Base-by-base conservation (phyloP, 306 rosid genomes). In the Pterocarpus macrocarpus region DNA sequence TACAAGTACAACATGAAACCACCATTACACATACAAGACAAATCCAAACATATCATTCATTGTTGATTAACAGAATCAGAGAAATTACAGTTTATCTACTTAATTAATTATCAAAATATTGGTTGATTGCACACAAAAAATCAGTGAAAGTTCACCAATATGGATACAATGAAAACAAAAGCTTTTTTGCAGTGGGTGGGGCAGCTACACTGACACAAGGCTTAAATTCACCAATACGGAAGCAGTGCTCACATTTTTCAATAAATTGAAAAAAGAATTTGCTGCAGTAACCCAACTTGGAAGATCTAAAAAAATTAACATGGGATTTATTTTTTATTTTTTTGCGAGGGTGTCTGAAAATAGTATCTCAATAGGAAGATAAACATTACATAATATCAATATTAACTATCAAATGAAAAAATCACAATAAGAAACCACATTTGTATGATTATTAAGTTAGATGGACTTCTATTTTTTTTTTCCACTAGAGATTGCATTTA, bases 1-100 rank as follows among this genome's bases (percentile, higher is more conserved):
- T 96, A 97, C 94, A 92, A 75, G 87, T 45, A 66, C 38, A 84
- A 16, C 82, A 82, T 79, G 59, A 78, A 78, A 90, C 57, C 34
- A 75, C 56, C 70, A 84, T 74, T 79, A 83, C 63, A 61, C 15
- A 56, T 6, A 32, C 81, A 30, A n/a, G 30, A 79, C 32, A 68
- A 62, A 43, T 28, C 57, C 65, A 76, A 61, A 66, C 39, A 32
- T 50, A 56, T 61, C 36, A 44, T 68, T 59, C 49, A 78, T 56
- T 55, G 8, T 67, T 64, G 73, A 66, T 62, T 14, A 78, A 50
- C 47, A 45, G 56, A 71, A 52, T 33, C 30, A 34, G 44, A 62
- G 22, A 75, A 28, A 82, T 16, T 35, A 64, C n/a, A 73, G 57
- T 30, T 45, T 56, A 64, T 68, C 73, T 68, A 66, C 39, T 50